A percentile compares a stretch with the other conserved stretches of the same genome.
Conservation (phyloP, 768 basidiomycete genomes). For the Xerocomus spinulosus region DNA sequence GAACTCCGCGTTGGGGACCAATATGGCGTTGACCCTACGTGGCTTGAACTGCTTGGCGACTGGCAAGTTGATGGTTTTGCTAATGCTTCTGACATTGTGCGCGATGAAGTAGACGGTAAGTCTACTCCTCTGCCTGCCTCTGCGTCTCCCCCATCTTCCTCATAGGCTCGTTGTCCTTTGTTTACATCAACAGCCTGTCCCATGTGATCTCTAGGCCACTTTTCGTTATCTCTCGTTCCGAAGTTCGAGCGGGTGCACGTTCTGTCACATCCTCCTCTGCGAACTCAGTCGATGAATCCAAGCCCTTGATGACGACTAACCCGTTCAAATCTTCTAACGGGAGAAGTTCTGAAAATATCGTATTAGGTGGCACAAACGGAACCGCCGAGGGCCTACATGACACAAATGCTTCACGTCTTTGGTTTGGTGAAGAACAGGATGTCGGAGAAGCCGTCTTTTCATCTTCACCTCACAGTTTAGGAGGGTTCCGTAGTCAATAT, state of each 20-base stretch:
- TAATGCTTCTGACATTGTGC: conserved; percentile 41
- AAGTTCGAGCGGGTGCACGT: conserved; percentile 8
- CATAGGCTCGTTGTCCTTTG: conserved; percentile 22
- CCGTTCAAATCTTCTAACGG: conserved; percentile 56
- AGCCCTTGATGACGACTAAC: conserved; percentile 50
- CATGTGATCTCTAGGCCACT: conserved; percentile 44
- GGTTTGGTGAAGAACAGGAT: conserved; percentile 23
- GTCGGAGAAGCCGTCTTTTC: conserved; percentile 14
- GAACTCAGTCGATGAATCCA: conserved; percentile 22
- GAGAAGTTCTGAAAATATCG: conserved; percentile 46
- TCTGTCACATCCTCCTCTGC: conserved; percentile 16
- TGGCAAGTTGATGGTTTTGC: conserved; percentile 52
- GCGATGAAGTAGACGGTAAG: conserved; percentile 45
- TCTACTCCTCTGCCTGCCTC: conserved; percentile 1
- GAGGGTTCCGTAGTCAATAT: conserved; percentile 21
- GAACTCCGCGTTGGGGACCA: conserved; percentile 24
- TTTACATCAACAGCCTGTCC: conserved; percentile 40
- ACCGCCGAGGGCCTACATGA: conserved; percentile 27
- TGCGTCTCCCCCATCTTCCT: conserved; percentile 11
- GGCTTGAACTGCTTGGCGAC: conserved; percentile 47
- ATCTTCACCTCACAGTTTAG: conserved; percentile 6
- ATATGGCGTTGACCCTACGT: conserved; percentile 14
- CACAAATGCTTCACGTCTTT: conserved; percentile 18
- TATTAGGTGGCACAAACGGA: conserved; percentile 17
- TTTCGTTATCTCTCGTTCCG: conserved; percentile 26